phyloP scores from a whole-genome alignment of 805 yeast genomes.

The Kazachstania taianensis region DNA sequence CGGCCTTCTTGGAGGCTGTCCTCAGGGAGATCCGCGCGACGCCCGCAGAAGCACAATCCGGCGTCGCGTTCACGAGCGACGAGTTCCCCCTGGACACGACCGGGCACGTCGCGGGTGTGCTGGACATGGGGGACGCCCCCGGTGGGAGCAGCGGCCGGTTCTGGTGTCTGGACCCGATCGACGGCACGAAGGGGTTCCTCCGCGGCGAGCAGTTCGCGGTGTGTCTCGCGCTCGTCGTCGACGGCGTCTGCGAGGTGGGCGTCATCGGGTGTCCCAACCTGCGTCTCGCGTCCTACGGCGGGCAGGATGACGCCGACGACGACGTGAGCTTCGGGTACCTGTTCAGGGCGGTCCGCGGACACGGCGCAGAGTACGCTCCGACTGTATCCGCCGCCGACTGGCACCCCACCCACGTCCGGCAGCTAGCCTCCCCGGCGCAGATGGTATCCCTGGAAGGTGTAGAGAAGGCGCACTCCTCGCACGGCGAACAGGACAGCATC shows the following conservation, averaged over 20 bases:
- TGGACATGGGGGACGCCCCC: conserved; percentile 68
- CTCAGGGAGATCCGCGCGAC: conserved; percentile 47
- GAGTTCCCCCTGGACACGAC: conserved; percentile 32
- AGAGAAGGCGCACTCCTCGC: conserved; percentile 90
- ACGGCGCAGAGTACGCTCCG: conserved; percentile 30
- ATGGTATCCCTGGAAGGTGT: conserved; percentile 61
- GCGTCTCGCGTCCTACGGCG: conserved; percentile 28
- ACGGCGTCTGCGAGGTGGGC: conserved; percentile 79
- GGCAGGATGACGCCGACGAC: conserved; percentile 31
- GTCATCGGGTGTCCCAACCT: conserved; percentile 95
- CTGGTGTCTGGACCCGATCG: conserved; percentile 98
- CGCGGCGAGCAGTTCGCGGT: conserved; percentile 97
- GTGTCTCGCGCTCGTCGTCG: conserved; percentile 79
- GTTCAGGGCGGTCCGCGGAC: conserved; percentile 25
- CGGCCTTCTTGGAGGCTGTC: conserved; percentile 40
- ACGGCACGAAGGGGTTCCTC: conserved; percentile 93
- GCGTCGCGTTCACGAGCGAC: conserved; percentile 10
- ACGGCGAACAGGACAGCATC: conserved; percentile 69
- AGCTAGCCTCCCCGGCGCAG: conserved; percentile 13
- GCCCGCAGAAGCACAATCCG: conserved; percentile 35
- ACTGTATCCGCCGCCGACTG: conserved; percentile 22
- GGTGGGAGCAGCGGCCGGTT: conserved; percentile 77
- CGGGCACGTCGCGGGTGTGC: conserved; percentile 47
- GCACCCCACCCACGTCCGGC: conserved; percentile 49
- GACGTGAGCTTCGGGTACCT: conserved; percentile 23